Evolutionary conservation across 305 asterid genomes (phyloP).

Genomic region (Fraxinus sp.): DNA sequence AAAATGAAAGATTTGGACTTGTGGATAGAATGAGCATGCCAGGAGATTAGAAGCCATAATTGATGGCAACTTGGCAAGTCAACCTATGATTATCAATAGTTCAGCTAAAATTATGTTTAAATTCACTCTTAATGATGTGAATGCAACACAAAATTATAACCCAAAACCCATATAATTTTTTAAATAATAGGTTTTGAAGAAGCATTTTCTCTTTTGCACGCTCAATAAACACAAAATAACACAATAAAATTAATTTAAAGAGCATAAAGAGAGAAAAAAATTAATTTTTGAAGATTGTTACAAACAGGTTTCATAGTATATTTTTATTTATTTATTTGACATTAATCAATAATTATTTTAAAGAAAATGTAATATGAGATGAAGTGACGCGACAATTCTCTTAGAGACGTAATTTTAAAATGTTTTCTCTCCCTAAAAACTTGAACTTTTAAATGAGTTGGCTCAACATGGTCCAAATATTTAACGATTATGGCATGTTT

Average conservation of each 20-base stretch:
- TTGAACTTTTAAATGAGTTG: no score
- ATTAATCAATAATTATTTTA: no score
- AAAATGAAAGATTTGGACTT: not conserved
- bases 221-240: not conserved
- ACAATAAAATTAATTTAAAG: not conserved
- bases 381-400: no score
- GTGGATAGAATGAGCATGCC: not conserved
- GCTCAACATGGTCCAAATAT: not conserved
- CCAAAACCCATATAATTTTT: not conserved
- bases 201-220: not conserved
- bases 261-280: no score
- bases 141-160: not conserved
- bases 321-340: no score
- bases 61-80: not conserved
- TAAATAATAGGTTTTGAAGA: not conserved
- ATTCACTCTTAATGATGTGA: not conserved
- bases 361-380: no score
- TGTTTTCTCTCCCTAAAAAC: not conserved
- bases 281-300: no score
- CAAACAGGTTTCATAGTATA: no score
- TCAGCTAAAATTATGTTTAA: not conserved
- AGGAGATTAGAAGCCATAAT: not conserved
- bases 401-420: no score
- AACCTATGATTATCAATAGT: not conserved
- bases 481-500: no score